Base-by-base conservation (phyloP, 371 early-diverging fungal species). In the Funneliformis caledonium region DNA sequence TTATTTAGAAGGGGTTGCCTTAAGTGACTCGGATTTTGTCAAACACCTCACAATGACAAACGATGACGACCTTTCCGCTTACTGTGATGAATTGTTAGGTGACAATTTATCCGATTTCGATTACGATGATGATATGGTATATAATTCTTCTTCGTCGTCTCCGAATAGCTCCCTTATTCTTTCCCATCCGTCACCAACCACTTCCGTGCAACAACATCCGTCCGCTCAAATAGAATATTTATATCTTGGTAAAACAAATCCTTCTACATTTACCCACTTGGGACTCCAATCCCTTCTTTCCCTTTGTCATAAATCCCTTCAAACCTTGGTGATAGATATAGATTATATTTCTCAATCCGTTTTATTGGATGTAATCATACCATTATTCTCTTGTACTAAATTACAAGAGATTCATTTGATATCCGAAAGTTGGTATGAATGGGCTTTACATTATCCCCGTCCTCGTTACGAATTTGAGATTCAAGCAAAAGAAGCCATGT, bases 401-500 rank as follows among this genome's bases (percentile, higher is more conserved):
- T 67, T 79, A 47, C 60, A 68, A 42, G 56, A 68, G 60, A 10
- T 79, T 33, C 80, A 79, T 79, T 72, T 79, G 9, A 19, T 79
- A n/a, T 79, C 80, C 3, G 80, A 79, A 37, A 70, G 72, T 16
- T 79, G 80, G 80, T 33, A 72, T 26, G 72, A 47, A 47, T 79
- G 80, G 80, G 59, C 22, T 8, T 70, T 52, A 16, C 22, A 70
- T 72, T 79, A 79, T 68, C 80, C 80, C 43, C 26, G 26, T n/a
- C 80, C 80, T 45, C 42, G 72, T 60, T 70, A 10, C 19, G 80
- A 79, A 56, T 72, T 60, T 14, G 80, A 79, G 33, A 4, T 68
- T 3, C n/a, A 50, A 70, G 80, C 80, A 33, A 79, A 79, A 61
- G 80, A 79, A 79, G 80, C 80, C 11, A 70, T 79, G 72, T 79